Base-by-base conservation (phyloP, 495 filamentous ascomycete species). In the Pseudoneurospora amorphoporcata region DNA sequence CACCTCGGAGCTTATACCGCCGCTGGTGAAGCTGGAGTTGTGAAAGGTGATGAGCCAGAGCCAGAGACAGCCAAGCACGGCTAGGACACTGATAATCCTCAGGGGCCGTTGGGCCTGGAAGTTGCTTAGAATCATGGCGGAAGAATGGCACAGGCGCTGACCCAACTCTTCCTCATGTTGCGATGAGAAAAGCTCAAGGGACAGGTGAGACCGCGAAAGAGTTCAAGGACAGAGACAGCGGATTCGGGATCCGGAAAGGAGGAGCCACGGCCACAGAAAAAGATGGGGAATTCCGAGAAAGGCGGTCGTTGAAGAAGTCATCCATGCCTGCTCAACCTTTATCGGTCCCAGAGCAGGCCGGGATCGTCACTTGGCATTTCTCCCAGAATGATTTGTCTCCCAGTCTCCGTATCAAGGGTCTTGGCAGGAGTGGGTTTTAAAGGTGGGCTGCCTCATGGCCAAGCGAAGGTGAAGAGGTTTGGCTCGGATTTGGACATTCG, bases 121-220 rank as follows among this genome's bases (percentile, higher is more conserved):
- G n/a, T 45, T 68, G 58, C 68, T 65, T 38, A 72, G 39, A n/a
- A 75, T 73, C 73, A 75, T 75, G 68, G 58, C 53, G 70, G 71
- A 32, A 69, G 41, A 39, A 42, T 42, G 74, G 53, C 69, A 72
- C 74, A 45, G 61, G 53, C 69, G 45, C 29, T 61, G 53, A 17
- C 53, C 53, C 14, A 14, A 61, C 53, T 61, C 53, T 61, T 61
- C 53, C 14, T 61, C 53, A 35, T 61, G 53, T 61, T 61, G 29
- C 53, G 53, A 61, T 32, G 53, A 61, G 53, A 35, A 17, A 35
- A 61, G 29, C 29, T 17, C 53, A 61, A 61, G 53, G 53, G 53
- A 35, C 53, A 61, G 53, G 47, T 32, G 47, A 61, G 47, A 61
- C 47, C 23, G 16, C 16, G 47, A 16, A 61, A 61, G 47, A 53